phyloP scores from a whole-genome alignment of 768 basidiomycete genomes.

The Suillus luteus region DNA sequence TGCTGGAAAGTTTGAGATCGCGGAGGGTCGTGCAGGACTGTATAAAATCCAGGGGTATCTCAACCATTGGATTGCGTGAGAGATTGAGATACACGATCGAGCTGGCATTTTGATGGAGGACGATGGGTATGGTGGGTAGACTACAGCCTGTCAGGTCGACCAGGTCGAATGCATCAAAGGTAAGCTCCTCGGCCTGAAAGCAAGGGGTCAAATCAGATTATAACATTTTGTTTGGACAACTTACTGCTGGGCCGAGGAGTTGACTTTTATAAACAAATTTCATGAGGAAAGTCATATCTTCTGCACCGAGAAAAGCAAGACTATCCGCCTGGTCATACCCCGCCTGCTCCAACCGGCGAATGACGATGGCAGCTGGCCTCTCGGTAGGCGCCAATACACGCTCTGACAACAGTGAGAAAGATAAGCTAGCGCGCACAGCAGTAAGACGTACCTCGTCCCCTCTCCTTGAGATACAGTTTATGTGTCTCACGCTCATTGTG shows the following conservation, averaged over 20 bases:
- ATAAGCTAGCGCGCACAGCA: conserved; percentile 1
- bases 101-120: conserved; percentile 81
- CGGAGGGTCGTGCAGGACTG: conserved; percentile 82
- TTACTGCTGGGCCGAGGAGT: conserved; percentile 61
- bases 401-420: conserved; percentile 48
- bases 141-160: conserved; percentile 82
- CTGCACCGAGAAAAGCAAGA: conserved; percentile 71
- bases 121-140: conserved; percentile 85
- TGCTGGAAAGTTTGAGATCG: conserved; percentile 84
- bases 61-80: conserved; percentile 93
- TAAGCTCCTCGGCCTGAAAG: conserved; percentile 70
- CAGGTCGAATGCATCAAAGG: conserved; percentile 68
- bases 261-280: conserved; percentile 89
- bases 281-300: conserved; percentile 82
- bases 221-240: conserved; percentile 26
- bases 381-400: conserved; percentile 82
- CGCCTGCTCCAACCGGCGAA: conserved; percentile 81
- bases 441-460: conserved; percentile 64
- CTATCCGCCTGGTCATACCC: conserved; percentile 86
- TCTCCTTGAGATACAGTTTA: conserved; percentile 73
- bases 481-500: conserved; percentile 59
- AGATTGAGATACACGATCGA: conserved; percentile 84
- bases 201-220: conserved; percentile 7
- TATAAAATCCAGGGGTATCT: conserved; percentile 95
- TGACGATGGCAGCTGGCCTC: conserved; percentile 81